These are phyloP conservation scores for Ganoderma lucidum DNA, from an alignment of 1,284 basidiomycete genomes.

Conservation along the genomic window DNA sequence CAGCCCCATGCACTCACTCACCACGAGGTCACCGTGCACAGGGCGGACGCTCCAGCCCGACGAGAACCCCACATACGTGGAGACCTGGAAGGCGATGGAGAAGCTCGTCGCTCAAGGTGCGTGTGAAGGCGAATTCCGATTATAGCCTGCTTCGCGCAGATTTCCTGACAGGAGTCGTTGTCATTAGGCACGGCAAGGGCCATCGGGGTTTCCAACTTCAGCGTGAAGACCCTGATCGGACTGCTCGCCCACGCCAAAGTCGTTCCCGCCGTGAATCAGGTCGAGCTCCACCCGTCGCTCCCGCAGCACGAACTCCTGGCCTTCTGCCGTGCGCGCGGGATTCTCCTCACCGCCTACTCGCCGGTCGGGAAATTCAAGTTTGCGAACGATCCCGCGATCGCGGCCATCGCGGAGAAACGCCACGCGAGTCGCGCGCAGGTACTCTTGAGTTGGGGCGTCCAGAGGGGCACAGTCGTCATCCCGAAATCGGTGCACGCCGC, in stretches of 20 bases:
- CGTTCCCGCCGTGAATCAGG: slow-evolving; percentile 61
- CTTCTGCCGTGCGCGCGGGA: slow-evolving; percentile 56
- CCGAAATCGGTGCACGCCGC: slow-evolving; percentile 56
- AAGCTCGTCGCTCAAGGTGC: slow-evolving; percentile 32
- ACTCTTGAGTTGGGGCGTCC: slow-evolving; percentile 57
- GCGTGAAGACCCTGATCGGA: slow-evolving; percentile 53
- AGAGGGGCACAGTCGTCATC: slow-evolving; percentile 50
- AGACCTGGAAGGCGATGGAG: slow-evolving; percentile 35
- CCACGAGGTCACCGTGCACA: background rate
- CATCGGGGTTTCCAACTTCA: slow-evolving; percentile 74
- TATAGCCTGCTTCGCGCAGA: background rate
- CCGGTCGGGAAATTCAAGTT: slow-evolving; percentile 52
- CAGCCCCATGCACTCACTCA: background rate
- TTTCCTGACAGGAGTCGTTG: slow-evolving; percentile 48
- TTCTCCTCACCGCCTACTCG: slow-evolving; percentile 65
- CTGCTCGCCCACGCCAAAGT: slow-evolving; percentile 48
- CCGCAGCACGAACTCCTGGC: slow-evolving; percentile 53
- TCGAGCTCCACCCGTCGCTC: slow-evolving; percentile 55
- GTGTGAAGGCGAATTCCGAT: slow-evolving; percentile 30
- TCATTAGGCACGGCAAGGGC: slow-evolving; percentile 47
- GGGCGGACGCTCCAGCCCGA: slow-evolving; percentile 24
- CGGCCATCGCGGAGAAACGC: slow-evolving; percentile 54
- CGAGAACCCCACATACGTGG: slow-evolving; percentile 30
- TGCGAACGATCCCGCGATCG: slow-evolving; percentile 42
- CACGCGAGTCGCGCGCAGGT: slow-evolving; percentile 56